Base-by-base conservation (phyloP, 306 rosid species). In the Gastrolobium villosum region DNA sequence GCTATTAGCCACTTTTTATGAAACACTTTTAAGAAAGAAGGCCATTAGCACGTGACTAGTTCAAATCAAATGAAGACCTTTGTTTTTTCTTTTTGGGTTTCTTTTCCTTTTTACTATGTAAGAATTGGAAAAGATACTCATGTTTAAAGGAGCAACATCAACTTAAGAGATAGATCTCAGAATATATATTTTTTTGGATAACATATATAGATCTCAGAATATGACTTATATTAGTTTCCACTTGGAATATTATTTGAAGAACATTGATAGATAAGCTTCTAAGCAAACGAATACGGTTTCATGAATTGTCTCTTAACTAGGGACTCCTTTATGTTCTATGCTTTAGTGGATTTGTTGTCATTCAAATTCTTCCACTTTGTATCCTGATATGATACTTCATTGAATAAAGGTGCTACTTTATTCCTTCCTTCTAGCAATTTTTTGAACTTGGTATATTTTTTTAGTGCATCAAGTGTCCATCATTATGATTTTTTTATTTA, bases 291-390 rank as follows among this genome's bases (percentile, higher is more conserved):
- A 81, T 57, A 64, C 3, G 32, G 13, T 31, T 81, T 49, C 14
- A 28, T 59, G 72, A 67, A 66, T 32, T 81, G 57, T 68, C 62
- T 55, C 37, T 14, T 5, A 50, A 40, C 64, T 41, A n/a, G 31
- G 55, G 62, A 60, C 14, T 68, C 40, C 7, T 63, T 39, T 72
- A 72, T 72, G 65, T 75, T 65, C 69, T 57, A 0, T 34, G 46
- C 39, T 57, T 26, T 72, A 68, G 77, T 74, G 81, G 81, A 85
- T 73, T 85, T 77, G 81, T 73, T 66, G 81, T 74, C 81, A 61
- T 68, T 72, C 75, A 54, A 67, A 78, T 78, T 81, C 76, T 61
- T 60, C 75, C 53, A 81, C 76, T 81, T 72, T 36, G 66, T 70
- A 61, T 46, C 45, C 4, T 52, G 49, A 76, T 70, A 70, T 52